Evolutionary conservation across 2,329 filamentous ascomycete genomes (phyloP).

Genomic region (Curvularia spicifera): DNA sequence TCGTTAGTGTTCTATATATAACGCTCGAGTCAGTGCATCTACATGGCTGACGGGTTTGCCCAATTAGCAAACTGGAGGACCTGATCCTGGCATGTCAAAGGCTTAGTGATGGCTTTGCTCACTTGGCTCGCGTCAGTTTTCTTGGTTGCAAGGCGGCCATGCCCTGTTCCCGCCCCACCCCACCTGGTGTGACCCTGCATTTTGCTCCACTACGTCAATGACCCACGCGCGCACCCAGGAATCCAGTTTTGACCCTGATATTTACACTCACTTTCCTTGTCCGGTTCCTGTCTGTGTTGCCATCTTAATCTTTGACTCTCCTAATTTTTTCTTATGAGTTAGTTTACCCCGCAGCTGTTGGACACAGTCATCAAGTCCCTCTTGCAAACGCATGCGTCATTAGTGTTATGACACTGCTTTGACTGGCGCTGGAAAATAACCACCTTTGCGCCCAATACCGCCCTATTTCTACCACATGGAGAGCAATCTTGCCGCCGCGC

Average conservation of each 20-base stretch:
- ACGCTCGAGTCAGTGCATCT: neutral
- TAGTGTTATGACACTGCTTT: neutral
- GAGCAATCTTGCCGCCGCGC: conserved; percentile 51
- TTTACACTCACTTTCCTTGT: neutral
- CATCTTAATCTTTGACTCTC: too few relatives aligned
- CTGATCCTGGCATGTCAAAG: neutral
- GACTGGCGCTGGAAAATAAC: neutral
- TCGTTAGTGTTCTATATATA: neutral
- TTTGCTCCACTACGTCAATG: conserved; percentile 1
- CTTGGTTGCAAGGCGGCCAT: neutral
- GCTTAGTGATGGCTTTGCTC: neutral
- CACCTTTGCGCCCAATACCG: neutral
- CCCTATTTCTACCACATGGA: conserved; percentile 35
- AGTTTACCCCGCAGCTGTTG: neutral
- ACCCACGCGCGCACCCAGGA: neutral
- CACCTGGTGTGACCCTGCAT: neutral
- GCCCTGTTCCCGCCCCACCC: neutral
- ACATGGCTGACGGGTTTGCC: neutral
- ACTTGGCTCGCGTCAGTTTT: neutral
- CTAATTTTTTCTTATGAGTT: neutral
- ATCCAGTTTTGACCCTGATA: neutral
- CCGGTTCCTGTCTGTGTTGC: neutral
- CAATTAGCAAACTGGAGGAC: neutral
- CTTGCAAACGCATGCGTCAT: conserved; percentile 7
- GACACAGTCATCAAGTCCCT: neutral